Evolutionary conservation across 2,329 filamentous ascomycete genomes (phyloP), one percentile per base, ranked within the genome.

Genomic region (Aspergillus eucalypticola): DNA sequence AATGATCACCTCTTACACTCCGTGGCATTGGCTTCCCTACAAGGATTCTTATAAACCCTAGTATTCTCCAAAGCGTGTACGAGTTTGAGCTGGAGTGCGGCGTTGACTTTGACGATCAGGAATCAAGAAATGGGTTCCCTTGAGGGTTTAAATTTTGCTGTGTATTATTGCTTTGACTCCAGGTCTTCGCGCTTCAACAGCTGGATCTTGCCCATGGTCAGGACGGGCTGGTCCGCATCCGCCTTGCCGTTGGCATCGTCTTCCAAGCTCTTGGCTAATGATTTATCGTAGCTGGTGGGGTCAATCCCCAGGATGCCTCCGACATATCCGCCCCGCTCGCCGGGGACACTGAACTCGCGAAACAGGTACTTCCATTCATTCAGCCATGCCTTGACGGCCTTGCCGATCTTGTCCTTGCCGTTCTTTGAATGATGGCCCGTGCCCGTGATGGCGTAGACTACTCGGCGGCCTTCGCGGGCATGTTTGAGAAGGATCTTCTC

Each of bases 341-440:
- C 94, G 2, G 93, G 92, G 8, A 97, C 93, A 39, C 90, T 95
- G 77, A 99, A 99, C 77, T 99, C 95, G 57, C 94, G 89, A 78
- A 94, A 99, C 0, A 91, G 90, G 73, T 97, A 99, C 64, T 91
- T 87, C 92, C 93, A 96, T 74, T 98, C 94, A 72, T 94, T 96
- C 58, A 99, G 81, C 79, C 96, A 98, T 66, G 86, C 87, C 57
- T 95, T 89, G 63, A 98, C 88, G 1, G 93, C 92, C 78, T 96
- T 96, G 72, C 94, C 94, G 38, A 99, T 91, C 79, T 99, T 99
- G 78, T 99, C 95, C 76, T 98, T 98, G 70, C 95, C 94, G 73
- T 97, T 97, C 82, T 98, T 98, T 75, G 91, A 96, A 78, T 99
- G 95, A 72, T 98, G 93, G 3, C 94, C 95, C 1, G 94, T 98